Evolutionary conservation across 495 filamentous ascomycete genomes (phyloP), one percentile per base, ranked within the genome.

Genomic region (Xylaria cubensis): DNA sequence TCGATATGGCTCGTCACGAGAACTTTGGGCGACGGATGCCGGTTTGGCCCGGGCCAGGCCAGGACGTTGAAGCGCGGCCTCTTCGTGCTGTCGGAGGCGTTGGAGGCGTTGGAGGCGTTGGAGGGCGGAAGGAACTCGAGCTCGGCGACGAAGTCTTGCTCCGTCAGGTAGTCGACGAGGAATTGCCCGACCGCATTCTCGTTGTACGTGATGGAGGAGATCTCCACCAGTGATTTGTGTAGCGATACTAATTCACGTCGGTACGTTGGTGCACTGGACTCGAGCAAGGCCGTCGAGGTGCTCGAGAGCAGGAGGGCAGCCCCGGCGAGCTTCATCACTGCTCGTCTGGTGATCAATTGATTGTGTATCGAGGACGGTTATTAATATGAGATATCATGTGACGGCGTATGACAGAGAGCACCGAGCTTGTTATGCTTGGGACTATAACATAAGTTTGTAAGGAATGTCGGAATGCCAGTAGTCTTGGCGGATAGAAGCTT

Each of bases 1-100:
- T 92, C 90, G 70, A 91, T 89, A 77, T 97, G 94, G 69, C 89
- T 92, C 19, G 91, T 88, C 4, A 97, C 82, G 26, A 98, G 88
- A 5, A 93, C 85, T 51, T 87, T 84, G 0, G 93, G 92, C 2
- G 71, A 72, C 29, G 75, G 70, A 42, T 68, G 48, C 6, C 84
- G 80, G 13, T 84, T 76, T 7, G 84, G 84, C 12, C 88, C 86
- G 0, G 89, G 85, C 82, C 93, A 94, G 26, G 95, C 95, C 51
- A 95, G 86, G 71, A 98, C 84, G 77, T 98, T 98, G 78, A 76
- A 85, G 13, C 83, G 81, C 0, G 75, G 63, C 78, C 90, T 90
- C 4, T 19, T 48, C 2, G 50, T 44, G 42, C 61, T 41, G 55
- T 34, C 2, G 77, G 32, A 39, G 4, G 34, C 36, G 36, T 29